Percentiles rank a stretch among this genome's conserved stretches.
phyloP scores from a whole-genome alignment of 805 yeast genomes.

The Kluyveromyces nonfermentans region DNA sequence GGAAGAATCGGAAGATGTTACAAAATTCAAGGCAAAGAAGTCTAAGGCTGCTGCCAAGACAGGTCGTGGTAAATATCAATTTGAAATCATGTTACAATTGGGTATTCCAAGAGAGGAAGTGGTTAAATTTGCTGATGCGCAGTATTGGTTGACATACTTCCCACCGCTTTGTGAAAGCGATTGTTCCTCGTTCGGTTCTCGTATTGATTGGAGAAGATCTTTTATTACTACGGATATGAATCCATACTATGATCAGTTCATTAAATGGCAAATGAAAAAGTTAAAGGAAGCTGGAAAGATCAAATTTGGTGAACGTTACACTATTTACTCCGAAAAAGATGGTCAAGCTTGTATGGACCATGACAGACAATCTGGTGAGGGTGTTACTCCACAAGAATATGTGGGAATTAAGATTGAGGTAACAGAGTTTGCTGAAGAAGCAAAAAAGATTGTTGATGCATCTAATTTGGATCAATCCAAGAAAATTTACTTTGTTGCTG shows the following conservation, averaged over 20 bases:
- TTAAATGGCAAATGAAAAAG: slow-evolving; percentile 92
- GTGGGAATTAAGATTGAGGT: slow-evolving; percentile 84
- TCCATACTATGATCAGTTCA: slow-evolving; percentile 89
- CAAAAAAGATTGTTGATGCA: slow-evolving; percentile 27
- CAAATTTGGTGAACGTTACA: slow-evolving; percentile 96
- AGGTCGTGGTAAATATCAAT: slow-evolving; percentile 91
- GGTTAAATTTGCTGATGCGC: slow-evolving; percentile 82
- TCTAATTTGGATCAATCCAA: slow-evolving; percentile 38
- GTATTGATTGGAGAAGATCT: slow-evolving; percentile 98
- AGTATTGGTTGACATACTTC: slow-evolving; percentile 82
- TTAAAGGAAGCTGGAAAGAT: slow-evolving; percentile 80
- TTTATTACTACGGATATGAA: slow-evolving; percentile 91
- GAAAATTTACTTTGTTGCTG: slow-evolving; percentile 81
- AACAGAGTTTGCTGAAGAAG: slow-evolving; percentile 41
- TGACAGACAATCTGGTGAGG: slow-evolving; percentile 95
- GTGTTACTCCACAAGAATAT: slow-evolving; percentile 94
- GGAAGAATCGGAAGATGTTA: slow-evolving; percentile 58
- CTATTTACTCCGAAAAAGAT: slow-evolving; percentile 94
- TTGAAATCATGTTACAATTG: slow-evolving; percentile 90
- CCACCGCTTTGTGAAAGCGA: slow-evolving; percentile 82
- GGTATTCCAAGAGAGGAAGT: slow-evolving; percentile 83
- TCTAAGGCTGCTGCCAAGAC: slow-evolving; percentile 90
- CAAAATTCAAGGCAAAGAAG: slow-evolving; percentile 88
- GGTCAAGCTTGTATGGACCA: slow-evolving; percentile 99
- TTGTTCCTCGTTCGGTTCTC: slow-evolving; percentile 75